Conservation (phyloP, 179 eudicot species). For the Vitellaria paradoxa region DNA sequence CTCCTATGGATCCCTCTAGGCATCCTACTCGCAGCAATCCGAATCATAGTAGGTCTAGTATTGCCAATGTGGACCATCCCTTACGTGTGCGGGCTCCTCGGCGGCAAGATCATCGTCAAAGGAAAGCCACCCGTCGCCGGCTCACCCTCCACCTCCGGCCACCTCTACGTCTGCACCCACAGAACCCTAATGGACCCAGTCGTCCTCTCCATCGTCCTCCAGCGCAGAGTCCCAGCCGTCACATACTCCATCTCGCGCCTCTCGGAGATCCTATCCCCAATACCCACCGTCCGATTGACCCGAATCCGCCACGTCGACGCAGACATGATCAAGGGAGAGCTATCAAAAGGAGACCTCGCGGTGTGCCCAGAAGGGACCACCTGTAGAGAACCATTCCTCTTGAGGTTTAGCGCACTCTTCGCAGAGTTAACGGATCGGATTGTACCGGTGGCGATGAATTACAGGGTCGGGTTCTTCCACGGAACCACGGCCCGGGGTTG, state of each 20-base stretch:
- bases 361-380: conserved; percentile 98
- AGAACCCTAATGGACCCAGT: conserved; percentile 93
- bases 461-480: conserved; percentile 78
- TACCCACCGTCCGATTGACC: conserved; percentile 78
- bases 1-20: conserved; percentile 84
- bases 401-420: conserved; percentile 79
- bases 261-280: conserved; percentile 77
- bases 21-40: conserved; percentile 52
- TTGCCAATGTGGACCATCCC: conserved; percentile 77
- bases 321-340: conserved; percentile 43
- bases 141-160: conserved; percentile 40
- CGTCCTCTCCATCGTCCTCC: conserved; percentile 67
- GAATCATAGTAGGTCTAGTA: conserved; percentile 45
- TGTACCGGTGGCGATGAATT: conserved; percentile 94
- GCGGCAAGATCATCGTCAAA: conserved; percentile 59
- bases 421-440: conserved; percentile 85
- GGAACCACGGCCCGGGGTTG: conserved; percentile 93
- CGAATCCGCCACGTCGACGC: conserved; percentile 74
- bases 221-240: conserved; percentile 74
- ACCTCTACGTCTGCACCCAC: conserved; percentile 88
- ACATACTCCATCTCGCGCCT: conserved; percentile 81
- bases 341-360: conserved; percentile 60
- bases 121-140: conserved; percentile 74
- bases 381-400: conserved; percentile 80
- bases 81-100: conserved; percentile 45